Conservation (phyloP, 192 early-diverging fungal genomes). For the Dispira parvispora region DNA sequence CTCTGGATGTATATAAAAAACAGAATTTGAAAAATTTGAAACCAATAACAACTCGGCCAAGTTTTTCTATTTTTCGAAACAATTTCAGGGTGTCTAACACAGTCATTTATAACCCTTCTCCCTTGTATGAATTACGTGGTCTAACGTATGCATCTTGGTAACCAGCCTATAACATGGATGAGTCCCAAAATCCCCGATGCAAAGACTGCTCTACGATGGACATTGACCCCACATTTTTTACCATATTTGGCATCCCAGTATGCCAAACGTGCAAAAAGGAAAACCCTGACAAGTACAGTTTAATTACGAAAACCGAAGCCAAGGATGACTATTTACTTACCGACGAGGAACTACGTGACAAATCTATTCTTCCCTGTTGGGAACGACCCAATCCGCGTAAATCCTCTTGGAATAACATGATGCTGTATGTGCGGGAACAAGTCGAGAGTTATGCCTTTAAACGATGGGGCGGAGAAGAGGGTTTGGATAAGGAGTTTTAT, state of each 20-base stretch:
- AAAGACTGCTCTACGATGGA: slow-evolving; percentile 71
- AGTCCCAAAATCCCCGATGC: slow-evolving; percentile 49
- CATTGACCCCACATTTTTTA: slow-evolving; percentile 52
- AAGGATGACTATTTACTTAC: slow-evolving; percentile 89
- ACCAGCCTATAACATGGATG: slow-evolving; percentile 19
- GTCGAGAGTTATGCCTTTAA: slow-evolving; percentile 87
- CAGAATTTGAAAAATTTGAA: too few relatives aligned
- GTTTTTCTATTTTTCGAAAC: too few relatives aligned
- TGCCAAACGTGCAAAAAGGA: slow-evolving; percentile 61
- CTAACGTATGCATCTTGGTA: too few relatives aligned
- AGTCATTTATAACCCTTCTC: too few relatives aligned
- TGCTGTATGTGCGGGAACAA: slow-evolving; percentile 71
- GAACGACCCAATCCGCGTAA: slow-evolving; percentile 88
- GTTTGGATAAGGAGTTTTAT: slow-evolving; percentile 77
- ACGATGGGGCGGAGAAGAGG: slow-evolving; percentile 81
- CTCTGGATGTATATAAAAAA: too few relatives aligned
- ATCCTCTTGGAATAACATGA: slow-evolving; percentile 93
- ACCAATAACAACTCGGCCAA: too few relatives aligned
- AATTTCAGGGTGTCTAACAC: too few relatives aligned
- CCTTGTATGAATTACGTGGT: too few relatives aligned
- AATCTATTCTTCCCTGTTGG: slow-evolving; percentile 60
- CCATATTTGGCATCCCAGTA: slow-evolving; percentile 55
- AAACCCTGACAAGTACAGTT: slow-evolving; percentile 71
- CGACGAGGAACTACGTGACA: slow-evolving; percentile 79
- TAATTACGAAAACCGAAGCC: slow-evolving; percentile 93